Evolutionary conservation across 179 eudicot genomes (phyloP), one percentile per base, ranked within the genome.

Genomic region (Gypsophila paniculata): DNA sequence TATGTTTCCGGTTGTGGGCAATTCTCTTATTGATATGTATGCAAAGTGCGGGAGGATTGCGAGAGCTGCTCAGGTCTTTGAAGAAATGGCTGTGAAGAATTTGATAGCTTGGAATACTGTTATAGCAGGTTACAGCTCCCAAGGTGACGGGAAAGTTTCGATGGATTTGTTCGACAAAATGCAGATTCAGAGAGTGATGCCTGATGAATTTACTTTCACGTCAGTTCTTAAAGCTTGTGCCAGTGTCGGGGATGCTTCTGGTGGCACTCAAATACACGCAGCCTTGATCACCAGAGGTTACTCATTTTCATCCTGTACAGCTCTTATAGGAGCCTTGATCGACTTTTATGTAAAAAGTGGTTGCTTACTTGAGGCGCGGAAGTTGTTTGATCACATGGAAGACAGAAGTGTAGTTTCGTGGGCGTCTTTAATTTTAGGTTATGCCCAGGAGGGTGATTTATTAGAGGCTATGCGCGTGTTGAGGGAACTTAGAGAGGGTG

Each of bases 21-120:
- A 91, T 74, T 82, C 96, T 15, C 42, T 89, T 25, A 76, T 91
- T 71, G 90, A 86, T 79, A 91, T 91, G 97, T 91, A 91, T 78
- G 81, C 86, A 3, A 90, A 85, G 74, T 91, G 90, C 78, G 86
- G 89, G 38, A 84, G 61, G 68, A 78, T 89, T 18, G 38, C 32
- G 12, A 83, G 77, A 21, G 91, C 93, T 25, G 85, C 68, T 70
- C 78, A 57, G 22, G 79, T 78, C 23, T 91, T 91, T 61, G 55
- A 81, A 79, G 78, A 68, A 54, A 59, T 79, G 80, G 74, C 66
- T 19, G 39, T 54, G 8, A 84, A 73, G 72, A 75, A 58, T 73
- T 66, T 68, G 21, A 75, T 82, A 62, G 76, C 84, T 7, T 82
- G 87, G 87, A 84, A 82, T 69, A 81, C 83, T 39, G 72, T 84